Percentiles rank a stretch among this genome's conserved stretches.
Evolutionary conservation across 371 early-diverging fungal genomes (phyloP).

Genomic region (Syncephalastrum contaminatum): DNA sequence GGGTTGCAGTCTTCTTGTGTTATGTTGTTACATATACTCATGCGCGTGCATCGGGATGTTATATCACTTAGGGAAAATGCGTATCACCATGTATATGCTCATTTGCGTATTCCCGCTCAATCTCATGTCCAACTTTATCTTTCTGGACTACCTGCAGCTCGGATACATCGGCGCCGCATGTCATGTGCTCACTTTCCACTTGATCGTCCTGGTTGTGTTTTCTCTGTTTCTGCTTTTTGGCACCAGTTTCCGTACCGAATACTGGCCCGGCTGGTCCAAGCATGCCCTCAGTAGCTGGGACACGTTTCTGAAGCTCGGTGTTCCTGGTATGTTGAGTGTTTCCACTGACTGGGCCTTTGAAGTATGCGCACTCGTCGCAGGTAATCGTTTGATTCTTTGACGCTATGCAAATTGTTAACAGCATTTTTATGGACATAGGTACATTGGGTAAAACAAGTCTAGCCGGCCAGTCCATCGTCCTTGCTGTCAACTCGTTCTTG

Average conservation of each 20-base stretch:
- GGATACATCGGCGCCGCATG: conserved; percentile 36
- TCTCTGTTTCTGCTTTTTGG: conserved; percentile 15
- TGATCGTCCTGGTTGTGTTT: conserved; percentile 5
- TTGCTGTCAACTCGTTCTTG: conserved; percentile 27
- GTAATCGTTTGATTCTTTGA: conserved; percentile 1
- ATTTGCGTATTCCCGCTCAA: conserved; percentile 34
- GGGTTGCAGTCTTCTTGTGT: not conserved
- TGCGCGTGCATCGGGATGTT: conserved; percentile 6
- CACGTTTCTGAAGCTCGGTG: conserved; percentile 39
- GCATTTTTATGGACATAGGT: conserved; percentile 6
- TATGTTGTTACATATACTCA: not conserved
- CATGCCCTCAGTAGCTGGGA: conserved; percentile 34
- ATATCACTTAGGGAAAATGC: conserved; percentile 34
- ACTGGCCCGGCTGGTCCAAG: conserved; percentile 36
- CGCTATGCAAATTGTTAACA: too few species aligned
- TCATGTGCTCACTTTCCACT: conserved; percentile 16
- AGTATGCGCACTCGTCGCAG: conserved; percentile 45
- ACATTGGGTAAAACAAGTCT: conserved; percentile 39
- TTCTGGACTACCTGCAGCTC: conserved; percentile 25
- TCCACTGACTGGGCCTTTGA: conserved; percentile 52
- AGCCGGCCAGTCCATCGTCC: conserved; percentile 43
- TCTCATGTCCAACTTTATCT: conserved; percentile 27
- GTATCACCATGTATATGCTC: conserved; percentile 34
- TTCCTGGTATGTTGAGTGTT: conserved; percentile 50
- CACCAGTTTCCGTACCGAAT: conserved; percentile 18